Percentiles rank a stretch among this genome's conserved stretches.
These are phyloP conservation scores for Malus hybrid DNA, from an alignment of 331 rosid genomes.

Conservation along the genomic window DNA sequence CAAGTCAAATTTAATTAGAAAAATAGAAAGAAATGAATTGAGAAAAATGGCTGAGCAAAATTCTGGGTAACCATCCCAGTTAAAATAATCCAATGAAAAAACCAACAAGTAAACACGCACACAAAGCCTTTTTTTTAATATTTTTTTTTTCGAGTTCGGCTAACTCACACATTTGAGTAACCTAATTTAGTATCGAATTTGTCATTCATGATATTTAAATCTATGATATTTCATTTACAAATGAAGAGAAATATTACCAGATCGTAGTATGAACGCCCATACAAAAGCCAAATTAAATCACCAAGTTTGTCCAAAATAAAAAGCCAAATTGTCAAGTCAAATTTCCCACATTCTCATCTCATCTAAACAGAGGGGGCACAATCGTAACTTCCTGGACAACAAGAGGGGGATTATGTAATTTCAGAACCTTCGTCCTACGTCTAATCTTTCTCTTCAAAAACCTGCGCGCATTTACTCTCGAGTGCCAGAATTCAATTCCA, in stretches of 20 bases:
- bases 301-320: too few relatives aligned
- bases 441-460: slow-evolving; percentile 11
- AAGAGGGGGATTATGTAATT: background rate
- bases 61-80: background rate
- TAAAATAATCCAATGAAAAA: background rate
- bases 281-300: too few relatives aligned
- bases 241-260: fast-evolving
- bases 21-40: background rate
- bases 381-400: too few relatives aligned
- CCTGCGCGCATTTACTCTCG: slow-evolving; percentile 35
- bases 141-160: too few relatives aligned
- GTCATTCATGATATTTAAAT: too few relatives aligned
- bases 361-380: too few relatives aligned
- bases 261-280: fast-evolving
- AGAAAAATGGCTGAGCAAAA: background rate
- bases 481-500: background rate
- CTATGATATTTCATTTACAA: fast-evolving
- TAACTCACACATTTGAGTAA: too few relatives aligned
- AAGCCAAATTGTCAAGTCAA: too few relatives aligned
- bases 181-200: too few relatives aligned
- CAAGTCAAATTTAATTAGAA: background rate
- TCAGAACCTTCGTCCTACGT: slow-evolving; percentile 20
- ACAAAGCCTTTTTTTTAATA: background rate
- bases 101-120: background rate
- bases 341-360: too few relatives aligned